Percentiles rank a stretch among this genome's conserved stretches.
phyloP scores from a whole-genome alignment of 176 grass and related monocot species.

The Elymus sibiricus region DNA sequence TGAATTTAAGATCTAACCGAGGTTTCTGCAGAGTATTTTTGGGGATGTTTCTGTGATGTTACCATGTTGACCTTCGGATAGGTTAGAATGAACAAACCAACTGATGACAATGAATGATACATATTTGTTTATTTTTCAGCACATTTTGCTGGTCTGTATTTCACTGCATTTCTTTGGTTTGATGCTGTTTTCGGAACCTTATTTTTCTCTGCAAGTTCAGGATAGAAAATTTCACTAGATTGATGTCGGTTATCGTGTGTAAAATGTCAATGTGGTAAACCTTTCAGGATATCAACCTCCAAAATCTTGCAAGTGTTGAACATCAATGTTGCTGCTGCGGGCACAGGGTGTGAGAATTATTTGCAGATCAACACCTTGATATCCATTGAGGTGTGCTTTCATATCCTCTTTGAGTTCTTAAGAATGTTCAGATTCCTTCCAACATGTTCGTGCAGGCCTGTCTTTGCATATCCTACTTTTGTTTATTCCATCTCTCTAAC shows the following conservation, averaged over 20 bases:
- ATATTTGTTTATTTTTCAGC: background rate
- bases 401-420: slow-evolving; percentile 24
- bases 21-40: slow-evolving; percentile 9
- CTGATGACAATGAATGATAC: background rate
- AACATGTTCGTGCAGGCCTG: slow-evolving; percentile 51
- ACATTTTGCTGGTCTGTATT: background rate
- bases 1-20: slow-evolving; percentile 21
- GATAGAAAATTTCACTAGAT: background rate
- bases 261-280: background rate
- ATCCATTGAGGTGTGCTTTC: background rate
- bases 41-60: slow-evolving; percentile 21
- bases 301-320: background rate
- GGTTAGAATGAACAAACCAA: background rate
- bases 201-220: background rate
- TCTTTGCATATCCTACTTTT: slow-evolving; percentile 22
- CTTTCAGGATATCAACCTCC: background rate
- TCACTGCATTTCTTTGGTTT: background rate
- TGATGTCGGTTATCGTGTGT: background rate
- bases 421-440: slow-evolving; percentile 48
- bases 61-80: slow-evolving; percentile 29
- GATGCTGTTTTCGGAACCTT: background rate
- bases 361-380: background rate
- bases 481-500: slow-evolving; percentile 41
- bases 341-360: background rate
- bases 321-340: background rate